Base-by-base conservation (phyloP, 176 grass and related monocot species). In the Paspalum notatum region DNA sequence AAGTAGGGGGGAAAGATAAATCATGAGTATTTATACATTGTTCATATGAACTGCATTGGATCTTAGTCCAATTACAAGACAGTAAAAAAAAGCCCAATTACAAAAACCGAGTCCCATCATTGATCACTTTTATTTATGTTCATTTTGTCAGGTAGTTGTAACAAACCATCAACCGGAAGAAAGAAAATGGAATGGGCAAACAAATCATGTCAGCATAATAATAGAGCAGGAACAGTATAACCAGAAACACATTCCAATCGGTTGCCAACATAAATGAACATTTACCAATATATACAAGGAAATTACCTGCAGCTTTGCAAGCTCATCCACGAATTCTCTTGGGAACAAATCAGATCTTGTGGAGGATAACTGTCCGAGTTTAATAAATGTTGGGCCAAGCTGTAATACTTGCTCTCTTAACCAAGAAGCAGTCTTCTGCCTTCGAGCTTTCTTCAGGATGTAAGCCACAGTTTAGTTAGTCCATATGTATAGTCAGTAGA, bases 341-440 rank as follows among this genome's bases (percentile, higher is more conserved):
- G 95, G 92, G 50, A 98, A 90, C 49, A 98, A 89, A 91, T 98
- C 95, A 89, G 95, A 94, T 83, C 95, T 90, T 68, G 95, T 98
- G 24, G 95, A 98, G 22, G 92, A 98, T 75, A 94, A 76, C 85
- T 98, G 95, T 70, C 95, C 95, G 56, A 98, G 86, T 80, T 98
- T 98, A 71, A 98, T 98, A 79, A 98, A 98, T 18, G 77, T 80
- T 91, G 95, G 95, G 22, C 95, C 95, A 64, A 98, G 95, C 79
- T 98, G 90, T 70, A 98, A 79, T 45, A 94, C 90, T 94, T 92
- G 85, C 68, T 98, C 90, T 89, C 90, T 98, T 82, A 98, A 84
- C 95, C 95, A 98, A 81, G 92, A 82, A 77, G 92, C 95, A 74
- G 92, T 92, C 68, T 83, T 92, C 49, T 50, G 70, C 66, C 83